Percentiles rank a stretch among this genome's conserved stretches.
Evolutionary conservation across 2,329 filamentous ascomycete genomes (phyloP).

Genomic region (Furcasterigmium furcatum): DNA sequence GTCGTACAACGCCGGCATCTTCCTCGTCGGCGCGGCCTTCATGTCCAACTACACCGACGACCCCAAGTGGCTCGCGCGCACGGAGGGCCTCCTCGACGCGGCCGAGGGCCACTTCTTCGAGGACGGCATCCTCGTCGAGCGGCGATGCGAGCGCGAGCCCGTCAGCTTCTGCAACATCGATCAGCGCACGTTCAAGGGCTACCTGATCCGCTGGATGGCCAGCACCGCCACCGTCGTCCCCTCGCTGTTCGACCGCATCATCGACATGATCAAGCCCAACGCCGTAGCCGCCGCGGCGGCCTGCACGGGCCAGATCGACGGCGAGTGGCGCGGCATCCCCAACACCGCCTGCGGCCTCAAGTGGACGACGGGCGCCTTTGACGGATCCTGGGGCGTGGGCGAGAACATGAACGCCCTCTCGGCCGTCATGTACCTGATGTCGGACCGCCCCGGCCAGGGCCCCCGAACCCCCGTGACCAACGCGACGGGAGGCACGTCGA

Average conservation of each 20-base stretch:
- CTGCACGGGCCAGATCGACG: slow-evolving; percentile 42
- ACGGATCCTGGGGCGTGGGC: slow-evolving; percentile 61
- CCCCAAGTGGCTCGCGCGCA: slow-evolving; percentile 52
- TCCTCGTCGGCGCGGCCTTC: slow-evolving; percentile 57
- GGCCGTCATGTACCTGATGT: slow-evolving; percentile 58
- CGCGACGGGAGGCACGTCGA: slow-evolving; percentile 56
- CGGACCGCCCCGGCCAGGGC: slow-evolving; percentile 26
- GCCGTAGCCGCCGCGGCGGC: slow-evolving; percentile 48
- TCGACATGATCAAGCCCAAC: slow-evolving; percentile 45
- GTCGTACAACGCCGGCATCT: slow-evolving; percentile 68
- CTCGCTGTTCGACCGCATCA: slow-evolving; percentile 44
- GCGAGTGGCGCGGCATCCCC: slow-evolving; percentile 44
- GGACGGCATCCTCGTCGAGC: slow-evolving; percentile 58
- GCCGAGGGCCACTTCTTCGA: slow-evolving; percentile 53
- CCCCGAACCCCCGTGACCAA: slow-evolving; percentile 43
- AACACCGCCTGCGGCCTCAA: slow-evolving; percentile 65
- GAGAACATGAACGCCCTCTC: slow-evolving; percentile 67
- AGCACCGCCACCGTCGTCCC: slow-evolving; percentile 52
- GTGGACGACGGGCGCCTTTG: slow-evolving; percentile 54
- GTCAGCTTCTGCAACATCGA: slow-evolving; percentile 62
- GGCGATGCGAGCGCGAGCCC: slow-evolving; percentile 55
- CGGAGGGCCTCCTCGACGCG: slow-evolving; percentile 54
- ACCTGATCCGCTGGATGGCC: slow-evolving; percentile 65
- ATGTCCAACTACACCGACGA: slow-evolving; percentile 59
- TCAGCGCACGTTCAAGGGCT: slow-evolving; percentile 74